Percentiles rank a stretch among this genome's conserved stretches.
Conservation (phyloP, 345 rosid genomes). For the Nasturtium officinale region DNA sequence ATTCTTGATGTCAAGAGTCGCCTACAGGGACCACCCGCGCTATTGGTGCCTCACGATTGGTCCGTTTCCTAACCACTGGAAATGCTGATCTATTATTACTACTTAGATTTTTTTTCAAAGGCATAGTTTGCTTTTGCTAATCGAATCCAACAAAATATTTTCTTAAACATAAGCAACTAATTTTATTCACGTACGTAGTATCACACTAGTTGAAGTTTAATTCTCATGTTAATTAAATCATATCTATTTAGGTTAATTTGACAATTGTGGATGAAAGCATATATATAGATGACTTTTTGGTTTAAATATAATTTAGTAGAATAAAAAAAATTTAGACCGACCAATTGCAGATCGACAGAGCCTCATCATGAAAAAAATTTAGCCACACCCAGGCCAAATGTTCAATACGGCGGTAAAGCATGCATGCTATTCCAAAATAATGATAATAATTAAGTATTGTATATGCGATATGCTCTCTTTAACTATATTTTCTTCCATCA, state of each 20-base stretch:
- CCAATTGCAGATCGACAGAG: conserved; percentile 40
- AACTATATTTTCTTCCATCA: conserved; percentile 12
- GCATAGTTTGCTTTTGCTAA: background rate
- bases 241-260: background rate
- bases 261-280: conserved; percentile 1
- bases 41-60: background rate
- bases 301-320: background rate
- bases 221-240: background rate
- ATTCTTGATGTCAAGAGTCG: background rate
- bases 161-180: background rate
- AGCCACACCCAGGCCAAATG: conserved; percentile 14
- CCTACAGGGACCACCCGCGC: background rate
- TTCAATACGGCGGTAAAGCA: conserved; percentile 43
- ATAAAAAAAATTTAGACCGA: conserved; percentile 6
- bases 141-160: background rate
- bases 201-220: conserved; percentile 6
- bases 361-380: conserved; percentile 27
- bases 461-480: conserved; percentile 3
- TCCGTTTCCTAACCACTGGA: background rate
- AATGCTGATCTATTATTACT: background rate
- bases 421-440: conserved; percentile 24
- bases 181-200: background rate
- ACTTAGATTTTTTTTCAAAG: background rate
- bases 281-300: conserved; percentile 3
- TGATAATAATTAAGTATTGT: background rate